These are phyloP conservation scores for Hypoxylon sp. DNA, from an alignment of 2,329 filamentous ascomycete genomes.

Conservation along the genomic window DNA sequence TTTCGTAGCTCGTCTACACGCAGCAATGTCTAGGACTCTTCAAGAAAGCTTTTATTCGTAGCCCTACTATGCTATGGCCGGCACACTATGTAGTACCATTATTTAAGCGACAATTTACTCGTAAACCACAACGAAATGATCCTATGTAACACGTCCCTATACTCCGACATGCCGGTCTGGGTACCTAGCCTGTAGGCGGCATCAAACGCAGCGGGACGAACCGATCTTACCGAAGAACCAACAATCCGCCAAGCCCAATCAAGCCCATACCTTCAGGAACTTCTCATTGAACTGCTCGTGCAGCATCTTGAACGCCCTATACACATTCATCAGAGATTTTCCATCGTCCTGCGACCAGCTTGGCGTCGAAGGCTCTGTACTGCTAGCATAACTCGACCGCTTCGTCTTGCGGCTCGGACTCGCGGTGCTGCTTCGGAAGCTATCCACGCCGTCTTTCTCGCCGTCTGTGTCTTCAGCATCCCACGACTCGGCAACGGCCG, in stretches of 20 bases:
- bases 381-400: not conserved
- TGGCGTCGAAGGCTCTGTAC: not conserved
- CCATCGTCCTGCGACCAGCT: conserved; percentile 56
- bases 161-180: too few species aligned
- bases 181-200: too few species aligned
- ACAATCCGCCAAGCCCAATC: conserved; percentile 26
- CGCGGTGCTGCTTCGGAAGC: not conserved
- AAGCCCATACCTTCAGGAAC: conserved; percentile 74
- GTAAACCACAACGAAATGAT: too few species aligned
- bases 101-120: not conserved
- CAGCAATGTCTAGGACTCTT: not conserved
- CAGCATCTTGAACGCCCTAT: conserved; percentile 71
- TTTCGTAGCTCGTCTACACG: not conserved
- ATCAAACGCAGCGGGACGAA: not conserved
- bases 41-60: not conserved
- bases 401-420: not conserved
- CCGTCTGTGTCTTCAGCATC: conserved; percentile 58
- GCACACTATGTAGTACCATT: not conserved
- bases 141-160: too few species aligned
- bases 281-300: conserved; percentile 74
- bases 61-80: not conserved
- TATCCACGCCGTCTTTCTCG: conserved; percentile 54
- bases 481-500: conserved; percentile 66
- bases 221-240: not conserved
- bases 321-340: conserved; percentile 67